These are phyloP conservation scores for Rhodotorula kratochvilovae DNA, from an alignment of 768 basidiomycete genomes.

Conservation along the genomic window DNA sequence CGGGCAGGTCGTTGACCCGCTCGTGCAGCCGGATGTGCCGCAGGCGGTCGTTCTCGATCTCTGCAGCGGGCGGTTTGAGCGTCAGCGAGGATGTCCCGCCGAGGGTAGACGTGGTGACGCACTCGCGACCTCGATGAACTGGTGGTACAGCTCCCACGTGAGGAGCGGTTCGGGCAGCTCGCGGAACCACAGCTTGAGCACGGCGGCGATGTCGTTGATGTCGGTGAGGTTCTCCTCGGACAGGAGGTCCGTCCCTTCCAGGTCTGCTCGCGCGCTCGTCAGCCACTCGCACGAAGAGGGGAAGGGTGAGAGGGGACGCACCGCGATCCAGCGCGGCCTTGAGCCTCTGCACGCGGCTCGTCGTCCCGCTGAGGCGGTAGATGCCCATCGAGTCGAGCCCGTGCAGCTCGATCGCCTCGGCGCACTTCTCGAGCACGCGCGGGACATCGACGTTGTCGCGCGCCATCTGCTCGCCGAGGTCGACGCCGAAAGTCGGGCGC, in stretches of 20 bases:
- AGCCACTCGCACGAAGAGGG: neutral
- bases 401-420: constrained; percentile 82
- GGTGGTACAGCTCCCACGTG: constrained; percentile 75
- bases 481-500: constrained; percentile 81
- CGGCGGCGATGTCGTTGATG: constrained; percentile 93
- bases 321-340: constrained; percentile 83
- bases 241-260: constrained; percentile 81
- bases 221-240: constrained; percentile 85
- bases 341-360: constrained; percentile 75
- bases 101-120: constrained; percentile 47
- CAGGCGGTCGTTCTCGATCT: constrained; percentile 87
- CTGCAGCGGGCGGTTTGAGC: constrained; percentile 48
- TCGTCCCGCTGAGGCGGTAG: constrained; percentile 87
- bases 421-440: constrained; percentile 77
- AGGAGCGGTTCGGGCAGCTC: constrained; percentile 92
- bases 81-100: neutral
- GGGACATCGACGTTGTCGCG: constrained; percentile 88
- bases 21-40: constrained; percentile 95
- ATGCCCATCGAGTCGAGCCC: constrained; percentile 81
- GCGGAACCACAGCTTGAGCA: constrained; percentile 90
- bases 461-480: constrained; percentile 86
- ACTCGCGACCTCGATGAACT: constrained; percentile 95
- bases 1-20: constrained; percentile 93
- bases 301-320: constrained; percentile 44
- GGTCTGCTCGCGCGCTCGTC: constrained; percentile 53